Base-by-base conservation (phyloP, 1,284 basidiomycete genomes). In the Microbotryum intermedium region DNA sequence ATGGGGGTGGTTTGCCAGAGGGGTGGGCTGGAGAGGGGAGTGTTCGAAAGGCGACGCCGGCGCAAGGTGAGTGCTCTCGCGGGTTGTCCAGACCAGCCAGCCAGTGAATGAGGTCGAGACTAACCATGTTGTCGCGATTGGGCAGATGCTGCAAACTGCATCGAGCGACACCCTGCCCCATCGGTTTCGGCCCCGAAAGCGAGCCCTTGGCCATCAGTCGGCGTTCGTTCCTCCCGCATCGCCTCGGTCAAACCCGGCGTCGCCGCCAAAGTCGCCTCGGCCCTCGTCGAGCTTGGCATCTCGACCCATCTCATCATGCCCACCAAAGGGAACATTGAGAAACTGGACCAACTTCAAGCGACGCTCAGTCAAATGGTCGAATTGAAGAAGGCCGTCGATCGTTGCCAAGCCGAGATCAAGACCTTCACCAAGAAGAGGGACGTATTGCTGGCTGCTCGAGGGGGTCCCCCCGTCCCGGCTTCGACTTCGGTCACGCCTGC, bases 221-320 rank as follows among this genome's bases (percentile, higher is more conserved):
- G 84, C 71, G 79, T 93, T 50, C 88, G 91, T 26, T 89, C 87
- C 8, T 85, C 84, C 72, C 90, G 88, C 72, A 78, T 93, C 46
- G 85, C 90, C 0, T 74, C 79, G 42, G 85, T 88, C 23, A 92
- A 89, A 73, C 77, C 84, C 3, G 80, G 83, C 48, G 79, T 86
- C n/a, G 81, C 83, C 4, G 83, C 60, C 82, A 87, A 77, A 29
- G 83, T 93, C 68, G 80, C 82, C 4, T 83, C 86, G 61, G 80
- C 85, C 18, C 79, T 95, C 25, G 74, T 79, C 20, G 89, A 94
- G 73, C 79, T 92, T 20, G 85, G 85, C 16, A 77, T 93, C 43
- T 81, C 80, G n/a, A 79, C 84, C 62, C 82, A 86, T 16, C 80
- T 95, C 55, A 86, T 93, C 65, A 94, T 95, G 90, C 91, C 92